Evolutionary conservation across 176 grass and related monocot species (phyloP), one percentile per base, ranked within the genome.

Genomic region (Miscanthus lutarioriparius): DNA sequence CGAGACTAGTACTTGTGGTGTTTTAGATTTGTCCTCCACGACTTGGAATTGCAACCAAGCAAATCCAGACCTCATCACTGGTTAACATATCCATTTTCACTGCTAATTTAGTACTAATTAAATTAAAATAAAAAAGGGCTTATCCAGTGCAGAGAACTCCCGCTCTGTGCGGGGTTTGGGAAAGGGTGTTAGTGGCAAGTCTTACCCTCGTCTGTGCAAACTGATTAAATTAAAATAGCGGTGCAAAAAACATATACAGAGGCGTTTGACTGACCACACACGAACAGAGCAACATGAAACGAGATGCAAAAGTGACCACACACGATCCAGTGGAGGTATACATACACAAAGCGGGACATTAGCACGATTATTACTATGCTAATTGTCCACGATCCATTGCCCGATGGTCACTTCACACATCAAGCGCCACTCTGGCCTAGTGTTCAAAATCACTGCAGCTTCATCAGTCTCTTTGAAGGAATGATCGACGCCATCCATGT

Each of bases 381-480:
- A 13, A 13, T 22, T 28, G 28, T 30, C 25, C 2, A 8, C 53
- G 12, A 15, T 74, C 17, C 40, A 74, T 8, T 14, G 68, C 12
- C 35, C 8, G 8, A 20, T 71, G 38, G n/a, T 2, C 59, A 59
- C 20, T 59, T 10, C 54, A 25, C 8, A 7, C 62, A 64, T 64
- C 39, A 72, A 27, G 41, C 23, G 12, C 1, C 39, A 26, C 1
- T 8, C 11, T 72, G 22, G 36, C 1, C 9, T n/a, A 71, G 9
- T 73, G 66, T 78, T 66, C 40, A 11, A 41, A 41, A 2, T 11
- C 40, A 26, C 73, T 88, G 49, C 82, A 54, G 76, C 70, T 32
- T 79, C 83, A 37, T 90, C 87, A 28, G 79, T 61, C 72, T 78
- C 75, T 69, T 87, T 36, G 20, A 87, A 8, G 26, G 82, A 77